Evolutionary conservation across 2,329 filamentous ascomycete species (phyloP).

Genomic region (Trichoderma sp.): DNA sequence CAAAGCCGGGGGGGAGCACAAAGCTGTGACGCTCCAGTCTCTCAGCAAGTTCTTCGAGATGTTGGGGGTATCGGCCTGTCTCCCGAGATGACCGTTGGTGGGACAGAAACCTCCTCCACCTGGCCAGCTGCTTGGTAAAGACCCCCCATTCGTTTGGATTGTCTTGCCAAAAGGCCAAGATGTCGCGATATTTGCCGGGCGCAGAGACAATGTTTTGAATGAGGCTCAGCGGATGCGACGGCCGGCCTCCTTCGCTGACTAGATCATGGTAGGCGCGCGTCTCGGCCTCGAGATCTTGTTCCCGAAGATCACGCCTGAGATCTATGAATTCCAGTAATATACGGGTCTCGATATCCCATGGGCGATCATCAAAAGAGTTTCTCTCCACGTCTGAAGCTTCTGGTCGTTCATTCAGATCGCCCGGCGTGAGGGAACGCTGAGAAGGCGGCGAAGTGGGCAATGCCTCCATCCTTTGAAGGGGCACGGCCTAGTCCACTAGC

Average conservation of each 20-base stretch:
- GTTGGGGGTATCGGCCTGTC: neutral
- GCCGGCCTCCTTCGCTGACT: conserved; percentile 16
- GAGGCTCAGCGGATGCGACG: conserved; percentile 13
- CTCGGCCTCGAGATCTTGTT: neutral
- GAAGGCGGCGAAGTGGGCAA: neutral
- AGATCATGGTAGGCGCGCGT: conserved; percentile 10
- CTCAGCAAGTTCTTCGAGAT: conserved; percentile 10
- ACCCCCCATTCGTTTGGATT: conserved; percentile 15
- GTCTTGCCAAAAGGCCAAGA: conserved; percentile 16
- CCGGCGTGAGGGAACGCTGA: neutral
- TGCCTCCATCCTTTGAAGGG: neutral
- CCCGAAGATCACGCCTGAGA: neutral
- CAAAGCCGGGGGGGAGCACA: neutral
- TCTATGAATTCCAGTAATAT: neutral
- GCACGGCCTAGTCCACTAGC: neutral
- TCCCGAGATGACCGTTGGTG: conserved; percentile 6
- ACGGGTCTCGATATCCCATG: neutral
- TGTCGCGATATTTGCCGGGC: conserved; percentile 12
- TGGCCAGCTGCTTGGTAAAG: conserved; percentile 13
- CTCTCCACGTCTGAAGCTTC: neutral
- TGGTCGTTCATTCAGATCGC: neutral
- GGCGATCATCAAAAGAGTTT: neutral
- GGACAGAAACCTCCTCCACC: conserved; percentile 14
- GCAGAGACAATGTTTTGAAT: neutral
- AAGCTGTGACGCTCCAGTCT: conserved; percentile 12